A percentile compares a stretch with the other conserved stretches of the same genome.
phyloP scores from a whole-genome alignment of 2,329 filamentous ascomycete species.

The Tolypocladium inflatum region DNA sequence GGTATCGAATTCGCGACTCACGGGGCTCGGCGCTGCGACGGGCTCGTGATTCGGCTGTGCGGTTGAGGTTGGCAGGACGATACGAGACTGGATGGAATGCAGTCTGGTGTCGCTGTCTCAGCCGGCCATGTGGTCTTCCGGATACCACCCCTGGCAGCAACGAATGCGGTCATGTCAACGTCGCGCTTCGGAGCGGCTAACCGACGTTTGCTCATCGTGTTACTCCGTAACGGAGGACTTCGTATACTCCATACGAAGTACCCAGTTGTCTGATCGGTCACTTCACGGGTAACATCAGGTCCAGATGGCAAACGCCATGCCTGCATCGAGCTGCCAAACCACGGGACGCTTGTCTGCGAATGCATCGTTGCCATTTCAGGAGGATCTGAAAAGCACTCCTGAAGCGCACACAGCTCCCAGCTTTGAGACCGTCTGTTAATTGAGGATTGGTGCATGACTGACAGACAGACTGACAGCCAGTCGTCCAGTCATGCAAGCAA shows the following conservation, averaged over 20 bases:
- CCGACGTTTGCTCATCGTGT: neutral
- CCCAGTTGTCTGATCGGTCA: too few relatives aligned
- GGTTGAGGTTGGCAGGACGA: neutral
- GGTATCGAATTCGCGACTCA: neutral
- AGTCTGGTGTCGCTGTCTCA: too few relatives aligned
- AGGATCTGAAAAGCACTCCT: neutral
- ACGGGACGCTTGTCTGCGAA: neutral
- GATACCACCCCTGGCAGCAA: too few relatives aligned
- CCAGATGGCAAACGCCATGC: neutral
- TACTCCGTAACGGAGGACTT: too few relatives aligned
- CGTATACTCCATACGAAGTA: too few relatives aligned
- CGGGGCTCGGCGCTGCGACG: neutral
- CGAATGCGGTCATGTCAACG: too few relatives aligned
- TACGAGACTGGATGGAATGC: neutral
- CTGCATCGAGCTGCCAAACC: neutral
- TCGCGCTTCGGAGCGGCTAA: neutral
- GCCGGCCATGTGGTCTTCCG: too few relatives aligned
- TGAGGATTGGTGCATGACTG: neutral
- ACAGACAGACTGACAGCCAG: neutral
- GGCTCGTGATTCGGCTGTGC: neutral
- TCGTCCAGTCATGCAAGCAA: neutral
- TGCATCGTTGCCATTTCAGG: neutral
- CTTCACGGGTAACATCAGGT: too few relatives aligned
- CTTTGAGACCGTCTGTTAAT: neutral
- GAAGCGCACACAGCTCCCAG: neutral